Evolutionary conservation across 164 flowering plant genomes (phyloP), one percentile per base, ranked within the genome.

Genomic region (Santalum album): DNA sequence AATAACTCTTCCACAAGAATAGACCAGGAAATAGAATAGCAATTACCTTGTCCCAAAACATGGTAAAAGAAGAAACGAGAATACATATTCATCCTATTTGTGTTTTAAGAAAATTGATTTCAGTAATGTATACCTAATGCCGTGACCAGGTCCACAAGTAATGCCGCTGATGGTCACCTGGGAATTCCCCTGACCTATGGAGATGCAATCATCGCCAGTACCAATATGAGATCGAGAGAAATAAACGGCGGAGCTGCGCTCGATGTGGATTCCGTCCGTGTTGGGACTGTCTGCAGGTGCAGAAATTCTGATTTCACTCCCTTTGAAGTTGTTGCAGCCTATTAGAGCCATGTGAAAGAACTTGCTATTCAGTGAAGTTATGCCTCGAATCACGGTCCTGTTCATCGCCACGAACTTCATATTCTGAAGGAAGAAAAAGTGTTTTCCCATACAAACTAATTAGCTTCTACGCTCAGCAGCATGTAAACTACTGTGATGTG

Each of bases 131-230:
- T 53, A 79, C 87, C 87, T 80, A 69, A 82, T 80, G 12, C 94
- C 94, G 55, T 85, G 89, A 18, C 87, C 94, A 1, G 88, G 88
- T 16, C 94, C 94, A 61, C 88, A 85, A 25, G 53, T 66, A 60
- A 80, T 54, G 36, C 77, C 60, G 1, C 58, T 54, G 39, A 85
- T 46, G 12, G 68, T 63, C 57, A 82, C 40, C 6, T 74, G 65
- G 50, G 81, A 63, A 54, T 70, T 79, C n/a, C 85, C 88, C 54
- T 77, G 78, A 19, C 85, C 89, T 1, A 85, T 53, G 1, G 92
- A 82, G 35, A 85, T 63, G 67, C 88, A 85, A 54, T 85, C 92
- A 52, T 85, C 86, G 0, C 87, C 94, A 0, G 87, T 80, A 15
- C 75, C 76, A 10, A 82, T 80, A 17, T 22, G 54, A 0, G 82